These are phyloP conservation scores for Cordyceps javanica DNA, from an alignment of 2,329 filamentous ascomycete species.

Conservation along the genomic window DNA sequence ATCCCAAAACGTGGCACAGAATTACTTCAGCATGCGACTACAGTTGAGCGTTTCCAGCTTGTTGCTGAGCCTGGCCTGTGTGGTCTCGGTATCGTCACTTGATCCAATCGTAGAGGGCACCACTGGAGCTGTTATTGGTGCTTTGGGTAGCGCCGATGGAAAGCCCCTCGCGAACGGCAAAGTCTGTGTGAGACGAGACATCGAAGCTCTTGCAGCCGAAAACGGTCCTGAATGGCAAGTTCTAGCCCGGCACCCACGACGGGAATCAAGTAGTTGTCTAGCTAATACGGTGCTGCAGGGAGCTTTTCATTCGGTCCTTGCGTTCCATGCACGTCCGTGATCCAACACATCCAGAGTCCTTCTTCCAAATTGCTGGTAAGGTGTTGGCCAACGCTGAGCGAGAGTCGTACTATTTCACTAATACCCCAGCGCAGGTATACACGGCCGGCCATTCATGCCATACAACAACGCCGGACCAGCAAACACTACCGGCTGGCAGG, in stretches of 20 bases:
- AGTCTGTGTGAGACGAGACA: slow-evolving; percentile 39
- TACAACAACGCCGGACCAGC: slow-evolving; percentile 35
- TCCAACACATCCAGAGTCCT: slow-evolving; percentile 39
- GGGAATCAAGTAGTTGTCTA: slow-evolving; percentile 9
- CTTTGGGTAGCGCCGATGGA: background rate
- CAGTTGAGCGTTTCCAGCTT: background rate
- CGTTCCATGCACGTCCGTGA: slow-evolving; percentile 35
- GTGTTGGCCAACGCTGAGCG: background rate
- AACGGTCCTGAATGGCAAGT: slow-evolving; percentile 36
- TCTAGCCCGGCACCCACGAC: background rate
- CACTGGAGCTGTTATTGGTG: background rate
- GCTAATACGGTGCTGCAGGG: slow-evolving; percentile 26
- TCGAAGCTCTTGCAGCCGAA: slow-evolving; percentile 38
- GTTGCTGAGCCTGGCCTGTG: background rate
- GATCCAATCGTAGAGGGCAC: background rate
- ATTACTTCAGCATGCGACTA: background rate
- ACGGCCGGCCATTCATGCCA: slow-evolving; percentile 35
- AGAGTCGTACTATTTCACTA: background rate
- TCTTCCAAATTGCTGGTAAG: slow-evolving; percentile 44
- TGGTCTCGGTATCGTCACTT: background rate
- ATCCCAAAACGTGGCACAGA: background rate
- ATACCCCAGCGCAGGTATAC: slow-evolving; percentile 29
- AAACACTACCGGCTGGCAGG: slow-evolving; percentile 26
- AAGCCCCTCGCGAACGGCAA: slow-evolving; percentile 9
- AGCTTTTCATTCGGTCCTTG: slow-evolving; percentile 44